Percentiles rank a stretch among this genome's conserved stretches.
Evolutionary conservation across 2,329 filamentous ascomycete species (phyloP).

Genomic region (Aureobasidium sp.): DNA sequence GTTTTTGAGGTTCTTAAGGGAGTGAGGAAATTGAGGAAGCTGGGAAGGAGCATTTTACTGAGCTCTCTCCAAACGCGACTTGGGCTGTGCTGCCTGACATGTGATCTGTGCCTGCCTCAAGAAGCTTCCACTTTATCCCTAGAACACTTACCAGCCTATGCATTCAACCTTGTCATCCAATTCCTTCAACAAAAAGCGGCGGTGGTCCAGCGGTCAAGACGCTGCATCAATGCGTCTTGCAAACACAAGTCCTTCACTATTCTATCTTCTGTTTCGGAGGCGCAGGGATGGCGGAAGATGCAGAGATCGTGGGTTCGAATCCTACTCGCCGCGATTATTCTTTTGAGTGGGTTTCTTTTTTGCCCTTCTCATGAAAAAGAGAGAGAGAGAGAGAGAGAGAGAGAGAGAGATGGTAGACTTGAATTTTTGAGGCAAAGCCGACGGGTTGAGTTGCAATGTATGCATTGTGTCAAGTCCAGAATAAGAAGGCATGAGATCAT

Average conservation of each 20-base stretch:
- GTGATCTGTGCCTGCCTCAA: neutral
- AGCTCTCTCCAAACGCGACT: neutral
- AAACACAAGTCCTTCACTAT: neutral
- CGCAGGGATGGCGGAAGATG: neutral
- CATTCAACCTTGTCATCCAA: no score
- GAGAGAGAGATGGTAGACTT: no score
- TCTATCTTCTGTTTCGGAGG: no score
- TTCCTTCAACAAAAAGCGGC: neutral
- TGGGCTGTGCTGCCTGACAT: neutral
- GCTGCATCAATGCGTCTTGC: neutral
- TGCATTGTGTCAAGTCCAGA: no score
- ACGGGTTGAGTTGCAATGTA: no score
- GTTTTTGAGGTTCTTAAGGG: slow-evolving; percentile 60
- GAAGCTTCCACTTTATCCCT: no score
- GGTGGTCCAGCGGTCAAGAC: neutral
- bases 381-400: no score
- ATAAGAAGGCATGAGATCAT: no score
- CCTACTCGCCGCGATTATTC: neutral
- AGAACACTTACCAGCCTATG: neutral
- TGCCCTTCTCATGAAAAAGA: no score
- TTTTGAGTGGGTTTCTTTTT: no score
- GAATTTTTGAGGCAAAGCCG: no score
- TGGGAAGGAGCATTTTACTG: neutral
- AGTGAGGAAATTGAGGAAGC: neutral
- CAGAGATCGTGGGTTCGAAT: neutral